These are phyloP conservation scores for Acrocalymma vagum DNA, from an alignment of 2,329 filamentous ascomycete genomes.

Conservation along the genomic window DNA sequence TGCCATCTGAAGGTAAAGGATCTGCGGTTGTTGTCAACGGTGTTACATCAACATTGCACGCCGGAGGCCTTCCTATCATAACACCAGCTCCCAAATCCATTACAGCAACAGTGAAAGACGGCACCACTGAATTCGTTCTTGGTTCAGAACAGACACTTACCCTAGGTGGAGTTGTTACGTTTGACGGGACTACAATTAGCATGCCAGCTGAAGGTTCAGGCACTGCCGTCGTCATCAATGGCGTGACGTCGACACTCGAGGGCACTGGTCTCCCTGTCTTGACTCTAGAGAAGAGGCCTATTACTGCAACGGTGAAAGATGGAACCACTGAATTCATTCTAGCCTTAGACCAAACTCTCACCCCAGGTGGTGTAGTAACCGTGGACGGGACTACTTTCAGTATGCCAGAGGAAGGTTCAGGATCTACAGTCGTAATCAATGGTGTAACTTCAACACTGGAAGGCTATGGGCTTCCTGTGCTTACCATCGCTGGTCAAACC, in stretches of 20 bases:
- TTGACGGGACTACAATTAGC: slow-evolving; percentile 30
- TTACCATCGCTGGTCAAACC: slow-evolving; percentile 20
- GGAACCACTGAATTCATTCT: slow-evolving; percentile 27
- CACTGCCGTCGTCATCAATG: slow-evolving; percentile 36
- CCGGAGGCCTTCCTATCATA: slow-evolving; percentile 17
- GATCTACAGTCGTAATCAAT: slow-evolving; percentile 35
- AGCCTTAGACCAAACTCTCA: slow-evolving; percentile 26
- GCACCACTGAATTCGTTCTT: slow-evolving; percentile 27
- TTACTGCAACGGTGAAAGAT: slow-evolving; percentile 13
- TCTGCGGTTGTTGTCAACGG: slow-evolving; percentile 32
- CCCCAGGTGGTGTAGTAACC: slow-evolving; percentile 24
- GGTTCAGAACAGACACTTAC: slow-evolving; percentile 28
- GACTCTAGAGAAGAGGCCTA: slow-evolving; percentile 11
- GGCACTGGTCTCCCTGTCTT: slow-evolving; percentile 18
- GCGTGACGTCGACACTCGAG: slow-evolving; percentile 31
- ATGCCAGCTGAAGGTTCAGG: slow-evolving; percentile 26
- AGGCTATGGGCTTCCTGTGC: slow-evolving; percentile 14
- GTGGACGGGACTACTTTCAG: slow-evolving; percentile 30
- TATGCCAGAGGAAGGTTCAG: slow-evolving; percentile 25
- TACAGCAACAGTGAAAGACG: slow-evolving; percentile 14
- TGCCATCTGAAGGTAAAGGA: slow-evolving; percentile 23
- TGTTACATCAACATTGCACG: slow-evolving; percentile 23
- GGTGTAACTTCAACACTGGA: slow-evolving; percentile 31
- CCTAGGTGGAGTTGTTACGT: slow-evolving; percentile 22
- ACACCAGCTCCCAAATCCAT: slow-evolving; percentile 12